Evolutionary conservation across 2,329 filamentous ascomycete species (phyloP).

Genomic region (Paecilomyces niveus): DNA sequence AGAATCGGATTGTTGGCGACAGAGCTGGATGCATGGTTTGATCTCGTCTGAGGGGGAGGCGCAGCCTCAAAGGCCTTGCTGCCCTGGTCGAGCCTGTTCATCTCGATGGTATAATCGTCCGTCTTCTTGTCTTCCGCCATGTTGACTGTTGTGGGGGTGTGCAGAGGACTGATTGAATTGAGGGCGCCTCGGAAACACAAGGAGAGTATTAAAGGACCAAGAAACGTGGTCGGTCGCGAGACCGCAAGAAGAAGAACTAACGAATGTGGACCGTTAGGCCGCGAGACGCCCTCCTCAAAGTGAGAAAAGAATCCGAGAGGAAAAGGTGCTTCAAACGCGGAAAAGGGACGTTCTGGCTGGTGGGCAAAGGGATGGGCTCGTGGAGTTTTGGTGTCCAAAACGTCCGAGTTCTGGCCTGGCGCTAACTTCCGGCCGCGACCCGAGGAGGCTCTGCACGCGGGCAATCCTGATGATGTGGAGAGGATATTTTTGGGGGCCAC

Average conservation of each 20-base stretch:
- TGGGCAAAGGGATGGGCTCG: not conserved
- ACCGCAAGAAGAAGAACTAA: not conserved
- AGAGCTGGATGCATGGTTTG: slow-evolving; percentile 28
- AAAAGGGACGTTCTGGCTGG: not conserved
- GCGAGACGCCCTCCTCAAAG: not conserved
- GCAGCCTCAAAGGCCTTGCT: slow-evolving; percentile 41
- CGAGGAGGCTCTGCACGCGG: not conserved
- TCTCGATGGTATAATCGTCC: slow-evolving; percentile 63
- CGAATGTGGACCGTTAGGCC: not conserved
- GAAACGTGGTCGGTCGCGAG: not conserved
- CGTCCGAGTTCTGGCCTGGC: not conserved
- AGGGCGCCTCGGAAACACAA: not conserved
- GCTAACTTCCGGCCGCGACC: not conserved
- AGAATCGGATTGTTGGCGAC: slow-evolving; percentile 69
- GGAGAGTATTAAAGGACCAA: not conserved
- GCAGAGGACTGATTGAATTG: not conserved
- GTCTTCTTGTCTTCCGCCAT: slow-evolving; percentile 91
- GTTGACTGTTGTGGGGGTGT: slow-evolving; percentile 18
- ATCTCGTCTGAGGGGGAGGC: slow-evolving; percentile 30
- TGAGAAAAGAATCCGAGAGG: not conserved
- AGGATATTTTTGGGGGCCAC: not conserved
- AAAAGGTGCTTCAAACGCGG: not conserved
- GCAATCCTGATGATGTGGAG: too few relatives aligned
- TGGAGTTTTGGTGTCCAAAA: not conserved
- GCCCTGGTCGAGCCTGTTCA: slow-evolving; percentile 53